These are phyloP conservation scores for Termitomyces sp. DNA, from an alignment of 768 basidiomycete species.

Conservation along the genomic window DNA sequence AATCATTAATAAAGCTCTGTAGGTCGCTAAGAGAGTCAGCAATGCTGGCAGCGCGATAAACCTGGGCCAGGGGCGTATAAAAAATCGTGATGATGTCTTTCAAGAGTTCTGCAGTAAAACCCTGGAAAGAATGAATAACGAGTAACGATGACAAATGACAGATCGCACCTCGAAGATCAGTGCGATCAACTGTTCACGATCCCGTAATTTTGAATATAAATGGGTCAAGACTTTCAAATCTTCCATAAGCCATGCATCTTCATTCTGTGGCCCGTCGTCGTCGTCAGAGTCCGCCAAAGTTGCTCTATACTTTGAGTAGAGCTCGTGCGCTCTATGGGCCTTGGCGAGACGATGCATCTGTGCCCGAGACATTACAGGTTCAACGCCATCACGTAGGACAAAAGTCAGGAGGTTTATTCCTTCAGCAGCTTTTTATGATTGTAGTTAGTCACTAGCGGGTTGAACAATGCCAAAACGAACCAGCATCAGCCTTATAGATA, in stretches of 20 bases:
- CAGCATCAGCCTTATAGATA: constrained; percentile 72
- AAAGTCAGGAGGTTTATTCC: constrained; percentile 71
- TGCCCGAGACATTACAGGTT: constrained; percentile 65
- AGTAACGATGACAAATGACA: background rate
- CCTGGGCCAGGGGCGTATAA: constrained; percentile 92
- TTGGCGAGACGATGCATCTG: constrained; percentile 80
- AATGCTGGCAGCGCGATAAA: constrained; percentile 96
- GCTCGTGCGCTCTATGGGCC: constrained; percentile 70
- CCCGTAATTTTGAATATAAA: constrained; percentile 73
- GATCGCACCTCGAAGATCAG: constrained; percentile 85
- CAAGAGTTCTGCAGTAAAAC: constrained; percentile 88
- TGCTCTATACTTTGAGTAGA: constrained; percentile 61
- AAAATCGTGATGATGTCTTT: constrained; percentile 99
- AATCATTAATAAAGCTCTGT: constrained; percentile 91
- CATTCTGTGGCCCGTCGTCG: constrained; percentile 88
- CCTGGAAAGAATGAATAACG: constrained; percentile 38
- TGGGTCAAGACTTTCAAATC: constrained; percentile 79
- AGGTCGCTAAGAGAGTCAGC: constrained; percentile 88
- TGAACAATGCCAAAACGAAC: constrained; percentile 33
- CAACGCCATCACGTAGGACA: constrained; percentile 73
- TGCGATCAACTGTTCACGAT: constrained; percentile 88
- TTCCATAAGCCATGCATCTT: constrained; percentile 96
- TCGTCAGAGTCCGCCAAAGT: constrained; percentile 78
- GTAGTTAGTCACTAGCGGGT: background rate
- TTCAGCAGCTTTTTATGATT: constrained; percentile 44